Conservation (phyloP, 176 grass and related monocot species). For the Lolium perenne region DNA sequence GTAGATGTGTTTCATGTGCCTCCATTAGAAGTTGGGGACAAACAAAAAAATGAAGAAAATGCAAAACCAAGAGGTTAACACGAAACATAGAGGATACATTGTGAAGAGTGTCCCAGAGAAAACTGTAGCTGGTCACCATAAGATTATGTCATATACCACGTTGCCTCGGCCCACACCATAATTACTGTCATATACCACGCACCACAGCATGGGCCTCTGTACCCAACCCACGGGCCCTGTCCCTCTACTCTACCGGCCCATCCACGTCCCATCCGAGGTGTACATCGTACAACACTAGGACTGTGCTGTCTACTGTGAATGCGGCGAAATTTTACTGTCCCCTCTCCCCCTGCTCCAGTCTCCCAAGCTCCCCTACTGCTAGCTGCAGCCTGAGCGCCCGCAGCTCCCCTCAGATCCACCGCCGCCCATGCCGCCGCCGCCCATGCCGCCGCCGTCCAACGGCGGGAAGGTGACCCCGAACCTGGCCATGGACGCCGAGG, state of each 20-base stretch:
- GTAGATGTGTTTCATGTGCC: no score
- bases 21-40: no score
- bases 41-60: no score
- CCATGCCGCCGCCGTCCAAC: conserved; percentile 47
- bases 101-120: no score
- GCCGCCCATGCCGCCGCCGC: conserved; percentile 34
- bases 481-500: conserved; percentile 69
- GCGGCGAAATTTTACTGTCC: conserved; percentile 14
- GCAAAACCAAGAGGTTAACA: no score
- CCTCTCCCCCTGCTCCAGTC: background rate
- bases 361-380: background rate
- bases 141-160: no score
- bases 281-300: background rate
- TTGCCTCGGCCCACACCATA: no score
- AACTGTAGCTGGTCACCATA: no score
- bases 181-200: no score
- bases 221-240: background rate
- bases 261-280: conserved; percentile 6
- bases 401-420: conserved; percentile 43
- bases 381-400: conserved; percentile 10
- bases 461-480: conserved; percentile 85
- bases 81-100: no score
- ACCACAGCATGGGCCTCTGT: background rate
- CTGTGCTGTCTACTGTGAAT: background rate
- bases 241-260: background rate